A percentile compares a stretch with the other conserved stretches of the same genome.
Conservation (phyloP, 2,329 filamentous ascomycete genomes). For the Fusarium sp. region DNA sequence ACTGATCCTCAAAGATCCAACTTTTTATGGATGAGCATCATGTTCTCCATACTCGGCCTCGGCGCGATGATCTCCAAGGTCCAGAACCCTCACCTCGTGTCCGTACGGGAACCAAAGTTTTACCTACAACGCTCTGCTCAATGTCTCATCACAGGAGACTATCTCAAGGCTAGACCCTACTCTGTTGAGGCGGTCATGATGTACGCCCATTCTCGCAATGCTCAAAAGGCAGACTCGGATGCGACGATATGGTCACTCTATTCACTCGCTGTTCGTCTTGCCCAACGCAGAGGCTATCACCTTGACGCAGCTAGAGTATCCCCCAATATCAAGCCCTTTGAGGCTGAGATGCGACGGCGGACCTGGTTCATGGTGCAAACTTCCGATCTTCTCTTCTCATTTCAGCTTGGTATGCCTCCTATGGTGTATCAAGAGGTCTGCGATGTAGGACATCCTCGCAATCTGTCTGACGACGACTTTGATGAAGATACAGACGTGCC, state of each 20-base stretch:
- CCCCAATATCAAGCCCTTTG: constrained; percentile 61
- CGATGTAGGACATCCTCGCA: constrained; percentile 62
- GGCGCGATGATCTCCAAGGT: constrained; percentile 56
- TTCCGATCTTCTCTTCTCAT: constrained; percentile 64
- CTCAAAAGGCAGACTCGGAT: constrained; percentile 59
- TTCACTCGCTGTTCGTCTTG: constrained; percentile 62
- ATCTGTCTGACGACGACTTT: constrained; percentile 67
- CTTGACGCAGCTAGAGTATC: constrained; percentile 62
- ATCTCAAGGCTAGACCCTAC: constrained; percentile 61
- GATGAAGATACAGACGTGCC: constrained; percentile 63
- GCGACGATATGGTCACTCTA: constrained; percentile 64
- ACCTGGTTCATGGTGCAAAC: constrained; percentile 64
- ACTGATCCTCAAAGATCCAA: constrained; percentile 55
- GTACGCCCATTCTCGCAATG: constrained; percentile 60
- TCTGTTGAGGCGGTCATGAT: constrained; percentile 66
- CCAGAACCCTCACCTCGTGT: constrained; percentile 46
- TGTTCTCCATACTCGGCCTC: constrained; percentile 63
- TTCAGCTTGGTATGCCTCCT: constrained; percentile 68
- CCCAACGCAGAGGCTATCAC: constrained; percentile 68
- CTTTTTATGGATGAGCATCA: constrained; percentile 66
- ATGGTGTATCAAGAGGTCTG: constrained; percentile 63
- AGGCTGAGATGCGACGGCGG: constrained; percentile 66
- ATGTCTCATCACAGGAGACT: constrained; percentile 65
- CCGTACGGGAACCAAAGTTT: constrained; percentile 47
- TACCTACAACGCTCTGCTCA: constrained; percentile 59